Evolutionary conservation across 352 stramenopile genomes (phyloP), one percentile per base, ranked within the genome.

Genomic region (Thraustochytrium striatum): DNA sequence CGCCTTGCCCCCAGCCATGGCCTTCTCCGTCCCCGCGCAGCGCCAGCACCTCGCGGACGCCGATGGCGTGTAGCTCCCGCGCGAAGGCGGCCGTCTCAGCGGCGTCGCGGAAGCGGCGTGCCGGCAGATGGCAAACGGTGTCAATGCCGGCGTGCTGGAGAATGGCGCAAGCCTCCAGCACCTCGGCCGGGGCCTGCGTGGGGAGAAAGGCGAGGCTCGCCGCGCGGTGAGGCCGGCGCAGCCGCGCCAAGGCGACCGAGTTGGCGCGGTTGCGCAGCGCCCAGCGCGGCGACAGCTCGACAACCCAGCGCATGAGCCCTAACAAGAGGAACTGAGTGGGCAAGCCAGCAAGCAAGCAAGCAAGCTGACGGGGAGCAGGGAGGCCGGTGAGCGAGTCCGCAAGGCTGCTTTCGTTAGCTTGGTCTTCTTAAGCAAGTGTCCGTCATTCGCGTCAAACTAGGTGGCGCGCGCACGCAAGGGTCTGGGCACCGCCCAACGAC

Each of bases 271-370:
- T 55, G 16, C 52, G 11, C 65, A 61, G 21, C 11, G 50, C 41
- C 65, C 65, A 75, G 16, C 65, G 44, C 39, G 65, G 65, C 43
- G 65, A 61, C 33, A 75, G 41, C 65, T 75, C 65, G 50, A 75
- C n/a, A n/a, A n/a, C n/a, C n/a, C n/a, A n/a, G n/a, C n/a, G n/a
- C n/a, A n/a, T n/a, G n/a, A n/a, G n/a, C n/a, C n/a, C n/a, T n/a
- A n/a, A n/a, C n/a, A n/a, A n/a, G n/a, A n/a, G n/a, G n/a, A n/a
- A n/a, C n/a, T n/a, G n/a, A n/a, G n/a, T n/a, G n/a, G n/a, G n/a
- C n/a, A 32, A 19, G 53, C 53, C 5, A 5, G 25, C 53, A 19
- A 36, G 25, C 53, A 36, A 5, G 53, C 53, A 32, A 5, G 53
- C 25, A 36, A 36, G 25, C 33, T 5, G 5, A 5, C 5, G 5